Conservation (phyloP, 768 basidiomycete genomes). For the Kwoniella heveanensis region DNA sequence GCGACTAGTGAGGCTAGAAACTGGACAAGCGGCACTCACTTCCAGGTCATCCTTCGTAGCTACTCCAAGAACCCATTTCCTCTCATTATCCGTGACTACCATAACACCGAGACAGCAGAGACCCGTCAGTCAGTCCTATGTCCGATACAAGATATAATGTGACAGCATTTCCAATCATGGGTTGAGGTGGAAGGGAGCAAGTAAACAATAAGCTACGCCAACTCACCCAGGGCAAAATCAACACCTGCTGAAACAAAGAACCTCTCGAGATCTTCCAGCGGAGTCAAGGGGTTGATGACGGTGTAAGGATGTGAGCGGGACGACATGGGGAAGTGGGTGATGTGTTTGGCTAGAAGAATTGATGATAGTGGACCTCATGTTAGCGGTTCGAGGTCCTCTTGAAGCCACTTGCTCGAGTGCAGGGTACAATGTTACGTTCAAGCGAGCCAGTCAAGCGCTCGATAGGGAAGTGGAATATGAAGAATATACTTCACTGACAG, state of each 20-base stretch:
- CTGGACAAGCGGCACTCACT: no score
- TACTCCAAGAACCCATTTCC: conserved; percentile 55
- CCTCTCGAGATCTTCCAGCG: conserved; percentile 75
- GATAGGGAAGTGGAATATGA: not conserved
- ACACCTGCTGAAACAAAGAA: conserved; percentile 61
- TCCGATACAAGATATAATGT: no score
- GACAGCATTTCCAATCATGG: no score
- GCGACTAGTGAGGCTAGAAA: no score
- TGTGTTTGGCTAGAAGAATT: conserved; percentile 47
- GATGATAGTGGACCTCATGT: no score
- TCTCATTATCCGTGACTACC: conserved; percentile 71
- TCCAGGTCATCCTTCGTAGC: conserved; percentile 53
- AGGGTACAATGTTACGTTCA: no score
- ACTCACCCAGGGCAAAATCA: conserved; percentile 48
- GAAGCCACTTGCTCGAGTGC: no score
- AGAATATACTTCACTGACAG: conserved; percentile 34
- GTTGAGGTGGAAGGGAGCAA: no score
- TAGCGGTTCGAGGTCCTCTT: no score
- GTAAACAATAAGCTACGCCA: no score
- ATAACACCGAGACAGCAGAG: not conserved
- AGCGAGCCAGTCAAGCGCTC: no score
- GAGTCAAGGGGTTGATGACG: conserved; percentile 76
- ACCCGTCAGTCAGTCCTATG: no score
- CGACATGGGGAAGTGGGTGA: conserved; percentile 49
- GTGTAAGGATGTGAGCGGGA: conserved; percentile 49